Evolutionary conservation across 2,329 filamentous ascomycete genomes (phyloP), one percentile per base, ranked within the genome.

Genomic region (Beauveria sp.): DNA sequence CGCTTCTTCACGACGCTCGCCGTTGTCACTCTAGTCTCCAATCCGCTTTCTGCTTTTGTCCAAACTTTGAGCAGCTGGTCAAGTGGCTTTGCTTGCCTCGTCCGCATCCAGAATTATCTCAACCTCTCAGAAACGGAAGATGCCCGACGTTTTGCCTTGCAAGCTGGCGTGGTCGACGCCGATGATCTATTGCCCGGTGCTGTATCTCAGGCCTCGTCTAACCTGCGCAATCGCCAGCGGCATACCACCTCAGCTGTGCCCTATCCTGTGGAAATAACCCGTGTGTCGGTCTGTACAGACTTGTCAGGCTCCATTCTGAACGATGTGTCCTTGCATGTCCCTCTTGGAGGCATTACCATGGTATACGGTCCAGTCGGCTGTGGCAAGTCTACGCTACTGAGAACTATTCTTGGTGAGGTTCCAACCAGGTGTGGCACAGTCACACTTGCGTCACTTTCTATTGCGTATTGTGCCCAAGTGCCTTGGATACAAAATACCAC

Each of bases 401-500:
- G 71, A 55, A 67, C 68, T 1, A 67, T 73, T 2, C 44, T 73
- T 1, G 71, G 71, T 1, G 71, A 73, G 62, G 65, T 65, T 0
- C 59, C 61, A 0, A 62, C 62, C 0, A 63, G 65, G 0, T 59
- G 55, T 2, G 71, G 71, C 0, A 48, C 56, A 0, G 63, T 73
- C 9, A 66, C 65, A 3, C 28, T 71, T 3, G 62, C 63, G 5
- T 65, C 67, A 0, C 44, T 66, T 2, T 65, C 67, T 22, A 62
- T 72, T 0, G 70, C 70, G 0, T 72, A 70, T 52, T 72, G 71
- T 18, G 67, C 68, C 3, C 70, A 72, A 57, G 69, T 68, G 2
- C 66, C 70, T 0, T 76, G 70, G 71, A 62, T 72, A 18, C 67
- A 71, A 61, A 76, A 76, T 24, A 70, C 66, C 0, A 70, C 69